phyloP scores from a whole-genome alignment of 176 grass and related monocot species.

The Tuctoria greenei region DNA sequence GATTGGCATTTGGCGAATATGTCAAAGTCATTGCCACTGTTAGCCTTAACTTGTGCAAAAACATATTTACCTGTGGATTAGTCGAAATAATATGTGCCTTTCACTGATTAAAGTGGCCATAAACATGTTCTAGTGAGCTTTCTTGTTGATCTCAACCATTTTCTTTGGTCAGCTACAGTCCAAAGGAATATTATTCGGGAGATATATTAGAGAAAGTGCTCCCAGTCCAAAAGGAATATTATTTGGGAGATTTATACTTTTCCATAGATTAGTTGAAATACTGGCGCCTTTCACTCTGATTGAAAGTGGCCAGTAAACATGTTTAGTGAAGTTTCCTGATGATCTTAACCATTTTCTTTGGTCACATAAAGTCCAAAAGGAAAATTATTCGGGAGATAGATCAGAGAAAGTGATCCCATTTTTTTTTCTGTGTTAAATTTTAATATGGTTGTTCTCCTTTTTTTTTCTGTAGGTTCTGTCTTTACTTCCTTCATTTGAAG shows the following conservation, averaged over 20 bases:
- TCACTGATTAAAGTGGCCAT: background rate
- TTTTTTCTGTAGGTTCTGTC: slow-evolving; percentile 61
- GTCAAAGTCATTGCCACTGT: background rate
- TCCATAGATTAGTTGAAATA: background rate
- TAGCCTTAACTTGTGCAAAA: background rate
- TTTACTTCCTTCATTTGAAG: slow-evolving; percentile 81
- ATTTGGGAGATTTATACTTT: too few relatives aligned
- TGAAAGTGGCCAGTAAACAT: background rate
- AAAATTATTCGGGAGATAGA: background rate
- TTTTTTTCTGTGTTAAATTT: background rate
- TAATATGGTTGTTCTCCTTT: slow-evolving; percentile 2
- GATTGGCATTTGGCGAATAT: background rate
- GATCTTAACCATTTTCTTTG: background rate
- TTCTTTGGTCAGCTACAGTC: background rate
- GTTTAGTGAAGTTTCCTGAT: background rate
- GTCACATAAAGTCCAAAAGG: background rate
- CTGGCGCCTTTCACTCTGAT: background rate
- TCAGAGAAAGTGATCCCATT: background rate
- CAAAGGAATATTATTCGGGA: background rate
- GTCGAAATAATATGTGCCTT: background rate
- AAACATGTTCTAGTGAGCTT: background rate
- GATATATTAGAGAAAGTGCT: background rate
- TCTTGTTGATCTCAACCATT: background rate
- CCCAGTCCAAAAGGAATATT: too few relatives aligned
- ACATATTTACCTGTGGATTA: background rate